These are phyloP conservation scores for Phyllosticta paracitricarpa DNA, from an alignment of 2,329 filamentous ascomycete genomes.

Conservation along the genomic window DNA sequence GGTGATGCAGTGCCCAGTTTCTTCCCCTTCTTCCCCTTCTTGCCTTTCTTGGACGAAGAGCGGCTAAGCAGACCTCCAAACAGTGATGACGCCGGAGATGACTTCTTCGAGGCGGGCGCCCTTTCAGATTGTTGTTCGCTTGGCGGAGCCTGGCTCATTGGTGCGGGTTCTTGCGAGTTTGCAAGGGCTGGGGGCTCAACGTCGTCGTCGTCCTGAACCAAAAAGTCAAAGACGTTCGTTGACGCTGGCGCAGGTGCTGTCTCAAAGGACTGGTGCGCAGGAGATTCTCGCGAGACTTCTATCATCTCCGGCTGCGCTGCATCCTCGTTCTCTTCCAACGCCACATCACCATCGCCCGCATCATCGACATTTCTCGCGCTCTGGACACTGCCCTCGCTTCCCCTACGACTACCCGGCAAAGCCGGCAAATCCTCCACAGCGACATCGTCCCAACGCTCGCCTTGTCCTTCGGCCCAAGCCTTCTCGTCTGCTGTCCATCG, in stretches of 20 bases:
- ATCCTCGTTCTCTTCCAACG: not conserved
- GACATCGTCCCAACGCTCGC: slow-evolving; percentile 13
- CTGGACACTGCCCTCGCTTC: not conserved
- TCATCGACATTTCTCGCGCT: not conserved
- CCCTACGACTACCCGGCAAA: slow-evolving; percentile 35
- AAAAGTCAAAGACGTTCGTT: not conserved
- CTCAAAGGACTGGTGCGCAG: not conserved
- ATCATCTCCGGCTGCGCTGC: not conserved
- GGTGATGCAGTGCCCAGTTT: not conserved
- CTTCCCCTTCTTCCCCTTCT: slow-evolving; percentile 3
- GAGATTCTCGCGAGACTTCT: not conserved
- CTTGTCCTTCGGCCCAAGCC: not conserved
- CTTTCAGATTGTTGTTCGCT: not conserved
- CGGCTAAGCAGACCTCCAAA: not conserved
- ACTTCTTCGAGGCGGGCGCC: not conserved
- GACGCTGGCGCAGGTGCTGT: not conserved
- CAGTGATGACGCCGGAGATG: not conserved
- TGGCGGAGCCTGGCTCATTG: not conserved
- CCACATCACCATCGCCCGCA: not conserved
- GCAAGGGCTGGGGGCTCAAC: not conserved
- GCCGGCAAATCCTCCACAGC: slow-evolving; percentile 39
- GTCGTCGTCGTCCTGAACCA: not conserved
- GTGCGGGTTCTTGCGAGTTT: not conserved
- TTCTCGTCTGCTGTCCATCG: slow-evolving; percentile 5
- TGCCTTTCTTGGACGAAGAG: not conserved